Percentiles rank a stretch among this genome's conserved stretches.
Conservation (phyloP, 768 basidiomycete genomes). For the Podaxis pistillaris region DNA sequence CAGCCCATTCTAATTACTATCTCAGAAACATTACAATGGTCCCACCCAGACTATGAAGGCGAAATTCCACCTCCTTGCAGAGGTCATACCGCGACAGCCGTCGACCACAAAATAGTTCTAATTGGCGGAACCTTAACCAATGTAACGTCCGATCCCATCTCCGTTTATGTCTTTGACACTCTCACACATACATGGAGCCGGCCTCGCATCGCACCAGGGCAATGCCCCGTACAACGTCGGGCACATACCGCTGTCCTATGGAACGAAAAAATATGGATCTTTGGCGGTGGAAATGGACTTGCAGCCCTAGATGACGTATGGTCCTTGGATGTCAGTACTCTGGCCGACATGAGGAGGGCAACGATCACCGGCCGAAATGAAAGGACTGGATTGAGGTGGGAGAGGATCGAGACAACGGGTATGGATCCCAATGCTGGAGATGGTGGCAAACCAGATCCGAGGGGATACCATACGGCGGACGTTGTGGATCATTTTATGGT, state of each 20-base stretch:
- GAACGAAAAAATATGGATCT: constrained; percentile 72
- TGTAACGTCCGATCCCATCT: constrained; percentile 81
- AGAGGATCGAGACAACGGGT: constrained; percentile 44
- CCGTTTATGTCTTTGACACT: constrained; percentile 82
- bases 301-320: constrained; percentile 87
- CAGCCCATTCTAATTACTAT: constrained; percentile 14
- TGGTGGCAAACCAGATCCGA: constrained; percentile 47
- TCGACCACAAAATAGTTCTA: constrained; percentile 75
- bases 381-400: constrained; percentile 27
- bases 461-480: constrained; percentile 92
- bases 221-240: constrained; percentile 63
- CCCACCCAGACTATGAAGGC: constrained; percentile 69
- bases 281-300: constrained; percentile 90
- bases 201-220: constrained; percentile 38
- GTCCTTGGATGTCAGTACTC: constrained; percentile 62
- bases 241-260: constrained; percentile 88
- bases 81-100: constrained; percentile 84
- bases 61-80: constrained; percentile 79
- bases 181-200: constrained; percentile 62
- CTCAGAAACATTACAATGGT: constrained; percentile 88
- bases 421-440: no score
- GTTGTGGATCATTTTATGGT: constrained; percentile 84
- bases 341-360: constrained; percentile 25
- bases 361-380: constrained; percentile 13
- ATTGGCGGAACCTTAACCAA: constrained; percentile 71